phyloP scores from a whole-genome alignment of 768 basidiomycete species.

The Russula abietina region DNA sequence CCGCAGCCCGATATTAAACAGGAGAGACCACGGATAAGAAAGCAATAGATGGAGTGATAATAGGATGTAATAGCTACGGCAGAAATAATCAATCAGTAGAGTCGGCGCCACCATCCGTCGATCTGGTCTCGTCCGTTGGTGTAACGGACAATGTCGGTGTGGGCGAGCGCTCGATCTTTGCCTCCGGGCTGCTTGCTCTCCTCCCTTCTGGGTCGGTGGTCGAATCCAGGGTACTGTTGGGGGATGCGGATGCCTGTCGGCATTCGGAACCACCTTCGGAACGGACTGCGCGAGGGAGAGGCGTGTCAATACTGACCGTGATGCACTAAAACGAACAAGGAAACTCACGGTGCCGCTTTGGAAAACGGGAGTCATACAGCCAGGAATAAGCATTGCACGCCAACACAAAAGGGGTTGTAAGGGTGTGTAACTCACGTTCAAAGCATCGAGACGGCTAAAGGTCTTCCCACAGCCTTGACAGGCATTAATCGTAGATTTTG shows the following conservation, averaged over 20 bases:
- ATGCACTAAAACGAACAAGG: constrained; percentile 10
- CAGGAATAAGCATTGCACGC: constrained; percentile 23
- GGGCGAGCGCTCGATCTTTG: constrained; percentile 21
- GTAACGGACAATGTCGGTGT: constrained; percentile 19
- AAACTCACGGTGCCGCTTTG: constrained; percentile 68
- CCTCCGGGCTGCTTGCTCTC: constrained; percentile 12
- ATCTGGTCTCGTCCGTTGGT: constrained; percentile 19
- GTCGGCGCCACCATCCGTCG: constrained; percentile 19
- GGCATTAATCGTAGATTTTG: constrained; percentile 75
- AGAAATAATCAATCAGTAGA: constrained; percentile 17
- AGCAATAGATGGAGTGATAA: constrained; percentile 15
- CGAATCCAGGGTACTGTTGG: constrained; percentile 8
- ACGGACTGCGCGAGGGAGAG: constrained; percentile 50
- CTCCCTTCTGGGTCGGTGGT: constrained; percentile 8
- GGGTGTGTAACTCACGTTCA: constrained; percentile 66
- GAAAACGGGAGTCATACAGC: background rate
- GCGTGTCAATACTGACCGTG: constrained; percentile 23
- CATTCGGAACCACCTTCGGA: constrained; percentile 83
- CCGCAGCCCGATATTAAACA: constrained; percentile 13
- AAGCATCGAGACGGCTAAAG: constrained; percentile 88
- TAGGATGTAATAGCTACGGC: constrained; percentile 22
- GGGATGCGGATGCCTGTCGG: constrained; percentile 33
- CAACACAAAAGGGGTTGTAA: constrained; percentile 21
- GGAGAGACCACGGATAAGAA: constrained; percentile 18
- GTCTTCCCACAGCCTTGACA: constrained; percentile 93